phyloP scores from a whole-genome alignment of 345 rosid genomes.

The Diplotaxis tenuifolia region DNA sequence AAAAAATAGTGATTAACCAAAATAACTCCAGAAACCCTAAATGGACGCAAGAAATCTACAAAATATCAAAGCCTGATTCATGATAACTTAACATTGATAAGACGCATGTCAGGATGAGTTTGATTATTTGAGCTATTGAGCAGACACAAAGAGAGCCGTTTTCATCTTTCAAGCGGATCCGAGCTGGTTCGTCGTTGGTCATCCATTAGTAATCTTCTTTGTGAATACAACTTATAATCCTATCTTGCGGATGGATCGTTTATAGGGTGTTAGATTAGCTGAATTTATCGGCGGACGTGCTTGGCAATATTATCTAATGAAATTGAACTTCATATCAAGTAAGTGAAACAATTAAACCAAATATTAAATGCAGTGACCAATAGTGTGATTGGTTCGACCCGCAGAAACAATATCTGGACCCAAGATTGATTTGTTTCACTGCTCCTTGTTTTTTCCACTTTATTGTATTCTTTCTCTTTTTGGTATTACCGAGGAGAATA shows the following conservation, averaged over 20 bases:
- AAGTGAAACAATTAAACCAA: background rate
- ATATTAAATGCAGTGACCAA: background rate
- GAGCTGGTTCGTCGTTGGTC: background rate
- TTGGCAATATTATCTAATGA: background rate
- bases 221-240: background rate
- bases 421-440: background rate
- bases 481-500: background rate
- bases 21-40: background rate
- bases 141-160: background rate
- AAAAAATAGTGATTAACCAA: background rate
- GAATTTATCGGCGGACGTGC: background rate
- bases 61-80: background rate
- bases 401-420: background rate
- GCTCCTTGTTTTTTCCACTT: background rate
- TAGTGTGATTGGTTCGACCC: background rate
- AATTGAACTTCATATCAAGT: background rate
- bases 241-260: background rate
- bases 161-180: background rate
- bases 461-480: background rate
- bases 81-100: background rate
- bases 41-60: background rate
- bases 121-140: background rate
- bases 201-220: background rate
- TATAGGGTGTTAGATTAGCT: background rate
- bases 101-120: background rate